Conservation (phyloP, 345 rosid genomes). For the Raphanus raphanistrum region DNA sequence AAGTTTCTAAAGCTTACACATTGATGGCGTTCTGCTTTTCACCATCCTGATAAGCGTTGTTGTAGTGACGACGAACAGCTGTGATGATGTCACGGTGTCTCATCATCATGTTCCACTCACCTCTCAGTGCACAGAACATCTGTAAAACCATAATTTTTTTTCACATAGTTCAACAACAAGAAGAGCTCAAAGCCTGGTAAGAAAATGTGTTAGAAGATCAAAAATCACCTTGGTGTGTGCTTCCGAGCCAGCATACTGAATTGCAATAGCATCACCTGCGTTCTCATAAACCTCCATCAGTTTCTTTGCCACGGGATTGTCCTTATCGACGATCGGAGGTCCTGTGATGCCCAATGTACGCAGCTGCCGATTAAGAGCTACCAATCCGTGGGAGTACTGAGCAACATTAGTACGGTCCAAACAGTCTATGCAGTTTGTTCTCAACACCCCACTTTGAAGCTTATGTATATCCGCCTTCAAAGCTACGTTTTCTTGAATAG, state of each 20-base stretch:
- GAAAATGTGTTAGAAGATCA: not conserved
- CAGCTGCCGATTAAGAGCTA: constrained; percentile 74
- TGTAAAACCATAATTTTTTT: constrained; percentile 7
- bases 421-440: constrained; percentile 96
- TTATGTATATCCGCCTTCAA: constrained; percentile 33
- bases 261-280: constrained; percentile 87
- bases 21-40: constrained; percentile 40
- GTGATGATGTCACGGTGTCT: constrained; percentile 29
- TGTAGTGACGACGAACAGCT: constrained; percentile 35
- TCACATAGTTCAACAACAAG: constrained; percentile 4
- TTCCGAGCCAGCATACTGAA: constrained; percentile 94
- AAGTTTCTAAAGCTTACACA: constrained; percentile 23
- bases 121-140: constrained; percentile 38
- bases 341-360: constrained; percentile 56
- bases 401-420: constrained; percentile 96
- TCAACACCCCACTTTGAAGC: constrained; percentile 74
- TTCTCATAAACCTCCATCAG: constrained; percentile 71
- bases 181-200: not conserved
- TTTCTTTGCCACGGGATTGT: constrained; percentile 62
- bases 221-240: constrained; percentile 82
- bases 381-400: constrained; percentile 78
- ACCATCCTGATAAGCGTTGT: constrained; percentile 29
- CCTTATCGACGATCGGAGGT: constrained; percentile 55
- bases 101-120: constrained; percentile 31
- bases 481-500: constrained; percentile 30